Base-by-base conservation (phyloP, 345 rosid species). In the Crucihimalaya himalaica region DNA sequence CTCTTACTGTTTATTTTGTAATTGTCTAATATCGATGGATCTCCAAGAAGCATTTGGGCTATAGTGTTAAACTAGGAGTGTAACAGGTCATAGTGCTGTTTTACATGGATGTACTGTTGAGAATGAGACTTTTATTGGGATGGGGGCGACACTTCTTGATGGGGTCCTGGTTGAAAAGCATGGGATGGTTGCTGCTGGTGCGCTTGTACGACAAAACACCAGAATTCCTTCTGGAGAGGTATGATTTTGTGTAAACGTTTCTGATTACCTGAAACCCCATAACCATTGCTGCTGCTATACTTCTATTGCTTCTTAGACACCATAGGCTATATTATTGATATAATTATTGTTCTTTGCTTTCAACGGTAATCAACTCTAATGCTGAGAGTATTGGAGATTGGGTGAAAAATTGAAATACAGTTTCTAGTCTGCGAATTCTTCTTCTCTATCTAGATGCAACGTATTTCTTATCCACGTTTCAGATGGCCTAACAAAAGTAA, bases 171-270 rank as follows among this genome's bases (percentile, higher is more conserved):
- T 94, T 64, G 93, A 89, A 82, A 89, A 87, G 82, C 86, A 91
- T 84, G 89, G 80, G 27, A 88, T 94, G 93, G 91, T 94, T 82
- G 95, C 97, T 72, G 98, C 96, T 70, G 98, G 98, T 75, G 87
- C 98, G 56, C 98, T 94, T 78, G 98, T 91, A 39, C 80, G 95
- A 70, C 97, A 94, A 85, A 94, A 91, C 76, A 84, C 95, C 34
- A 87, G 74, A 81, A 87, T 94, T 75, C 90, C 96, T 59, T 43
- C 93, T 40, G 91, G 97, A 53, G 96, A 94, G 97, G 98, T 91
- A 86, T 71, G 31, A 6, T 45, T 40, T 23, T 76, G 43, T 16
- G 4, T 46, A 4, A 8, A 52, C 13, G 16, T n/a, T 31, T 45
- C 23, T n/a, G 28, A 67, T 39, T n/a, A 39, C 32, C 53, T 25